Conservation (phyloP, 331 rosid genomes). For the Malus hybrid region DNA sequence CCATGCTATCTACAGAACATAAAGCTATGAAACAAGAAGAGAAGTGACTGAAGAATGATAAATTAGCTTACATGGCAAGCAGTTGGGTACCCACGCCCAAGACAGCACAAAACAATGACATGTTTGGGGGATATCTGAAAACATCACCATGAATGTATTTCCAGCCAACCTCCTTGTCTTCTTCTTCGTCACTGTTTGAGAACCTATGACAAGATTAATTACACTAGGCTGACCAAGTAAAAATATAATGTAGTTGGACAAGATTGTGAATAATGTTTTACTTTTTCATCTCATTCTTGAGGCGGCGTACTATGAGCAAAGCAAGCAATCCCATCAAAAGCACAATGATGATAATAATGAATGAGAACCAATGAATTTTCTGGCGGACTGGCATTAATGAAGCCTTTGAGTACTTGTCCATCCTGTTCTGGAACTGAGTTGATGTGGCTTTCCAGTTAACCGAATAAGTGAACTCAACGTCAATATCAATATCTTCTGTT, state of each 20-base stretch:
- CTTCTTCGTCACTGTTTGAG: constrained; percentile 53
- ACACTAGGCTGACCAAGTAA: constrained; percentile 9
- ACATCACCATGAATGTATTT: constrained; percentile 72
- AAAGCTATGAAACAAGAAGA: constrained; percentile 7
- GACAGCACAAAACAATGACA: constrained; percentile 65
- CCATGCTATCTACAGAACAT: not conserved
- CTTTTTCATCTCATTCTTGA: constrained; percentile 76
- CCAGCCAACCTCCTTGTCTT: constrained; percentile 88
- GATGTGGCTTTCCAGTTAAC: constrained; percentile 61
- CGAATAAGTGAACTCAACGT: constrained; percentile 74
- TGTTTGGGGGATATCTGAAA: constrained; percentile 59
- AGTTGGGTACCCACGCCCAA: constrained; percentile 83
- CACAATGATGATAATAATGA: constrained; percentile 48
- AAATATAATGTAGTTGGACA: constrained; percentile 4
- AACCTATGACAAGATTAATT: constrained; percentile 35
- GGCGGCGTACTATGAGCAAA: constrained; percentile 52
- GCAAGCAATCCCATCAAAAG: constrained; percentile 73
- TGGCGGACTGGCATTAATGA: constrained; percentile 46
- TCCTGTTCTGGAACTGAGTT: constrained; percentile 46
- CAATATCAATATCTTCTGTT: constrained; percentile 45
- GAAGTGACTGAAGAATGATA: constrained; percentile 5
- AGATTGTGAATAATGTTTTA: constrained; percentile 24
- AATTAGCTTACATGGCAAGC: constrained; percentile 63
- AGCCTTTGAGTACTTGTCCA: constrained; percentile 60
- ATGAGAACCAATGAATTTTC: constrained; percentile 80